These are phyloP conservation scores for Fusarium sp. DNA, from an alignment of 2,329 filamentous ascomycete species.

Conservation along the genomic window DNA sequence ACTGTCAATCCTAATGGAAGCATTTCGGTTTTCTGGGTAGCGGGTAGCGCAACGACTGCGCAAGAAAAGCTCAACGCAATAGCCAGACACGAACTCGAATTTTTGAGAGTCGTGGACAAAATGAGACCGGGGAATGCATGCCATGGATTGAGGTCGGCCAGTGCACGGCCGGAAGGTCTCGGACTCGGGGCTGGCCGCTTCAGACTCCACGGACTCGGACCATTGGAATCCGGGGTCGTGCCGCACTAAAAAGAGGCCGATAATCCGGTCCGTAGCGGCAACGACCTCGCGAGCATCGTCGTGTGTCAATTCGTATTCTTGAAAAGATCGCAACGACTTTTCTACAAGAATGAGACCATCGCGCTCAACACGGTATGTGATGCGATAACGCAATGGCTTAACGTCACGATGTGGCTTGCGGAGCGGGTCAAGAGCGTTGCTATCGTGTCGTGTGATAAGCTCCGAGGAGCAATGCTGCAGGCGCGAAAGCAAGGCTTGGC, in stretches of 20 bases:
- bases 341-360: conserved; percentile 57
- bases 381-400: conserved; percentile 61
- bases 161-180: conserved; percentile 55
- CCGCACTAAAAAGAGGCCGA: conserved; percentile 61
- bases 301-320: conserved; percentile 58
- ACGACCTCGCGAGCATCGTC: conserved; percentile 59
- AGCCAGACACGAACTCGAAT: conserved; percentile 57
- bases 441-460: conserved; percentile 64
- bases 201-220: conserved; percentile 55
- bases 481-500: conserved; percentile 60
- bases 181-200: conserved; percentile 50
- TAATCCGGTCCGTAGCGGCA: conserved; percentile 60
- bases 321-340: conserved; percentile 61
- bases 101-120: conserved; percentile 53
- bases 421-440: conserved; percentile 56
- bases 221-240: conserved; percentile 63
- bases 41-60: conserved; percentile 53
- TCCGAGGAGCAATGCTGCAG: conserved; percentile 64
- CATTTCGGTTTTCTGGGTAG: conserved; percentile 52
- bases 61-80: conserved; percentile 59
- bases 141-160: conserved; percentile 57
- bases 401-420: conserved; percentile 48
- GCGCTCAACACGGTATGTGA: conserved; percentile 59
- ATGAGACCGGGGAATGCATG: conserved; percentile 57
- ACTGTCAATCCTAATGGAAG: conserved; percentile 57